Conservation (phyloP, 441 rosid species). For the Gossypium aridum region DNA sequence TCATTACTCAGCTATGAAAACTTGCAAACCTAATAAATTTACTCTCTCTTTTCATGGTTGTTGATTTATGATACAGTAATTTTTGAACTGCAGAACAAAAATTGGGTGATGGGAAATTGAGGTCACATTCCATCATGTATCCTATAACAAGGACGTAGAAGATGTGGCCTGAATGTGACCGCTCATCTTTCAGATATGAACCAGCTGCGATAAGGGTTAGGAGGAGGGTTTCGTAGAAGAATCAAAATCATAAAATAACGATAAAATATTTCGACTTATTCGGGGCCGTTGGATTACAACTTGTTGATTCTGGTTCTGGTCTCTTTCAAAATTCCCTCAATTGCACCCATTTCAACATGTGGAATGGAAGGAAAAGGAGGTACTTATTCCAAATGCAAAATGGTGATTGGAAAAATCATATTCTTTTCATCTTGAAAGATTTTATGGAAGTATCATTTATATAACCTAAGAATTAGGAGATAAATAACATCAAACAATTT, state of each 20-base stretch:
- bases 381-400: constrained; percentile 2
- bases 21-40: no score
- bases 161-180: background rate
- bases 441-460: background rate
- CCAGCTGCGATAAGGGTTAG: background rate
- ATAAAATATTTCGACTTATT: background rate
- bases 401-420: background rate
- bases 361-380: background rate
- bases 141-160: background rate
- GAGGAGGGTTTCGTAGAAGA: background rate
- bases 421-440: background rate
- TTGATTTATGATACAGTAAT: background rate
- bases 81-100: background rate
- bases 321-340: background rate
- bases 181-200: background rate
- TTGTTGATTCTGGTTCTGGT: background rate
- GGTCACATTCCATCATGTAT: background rate
- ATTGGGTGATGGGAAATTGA: background rate
- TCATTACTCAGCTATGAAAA: no score
- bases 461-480: no score
- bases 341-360: background rate
- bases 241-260: background rate
- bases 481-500: background rate
- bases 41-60: background rate
- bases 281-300: background rate